Percentiles rank a stretch among this genome's conserved stretches.
Evolutionary conservation across 345 rosid species (phyloP).

Genomic region (Salix brachista): DNA sequence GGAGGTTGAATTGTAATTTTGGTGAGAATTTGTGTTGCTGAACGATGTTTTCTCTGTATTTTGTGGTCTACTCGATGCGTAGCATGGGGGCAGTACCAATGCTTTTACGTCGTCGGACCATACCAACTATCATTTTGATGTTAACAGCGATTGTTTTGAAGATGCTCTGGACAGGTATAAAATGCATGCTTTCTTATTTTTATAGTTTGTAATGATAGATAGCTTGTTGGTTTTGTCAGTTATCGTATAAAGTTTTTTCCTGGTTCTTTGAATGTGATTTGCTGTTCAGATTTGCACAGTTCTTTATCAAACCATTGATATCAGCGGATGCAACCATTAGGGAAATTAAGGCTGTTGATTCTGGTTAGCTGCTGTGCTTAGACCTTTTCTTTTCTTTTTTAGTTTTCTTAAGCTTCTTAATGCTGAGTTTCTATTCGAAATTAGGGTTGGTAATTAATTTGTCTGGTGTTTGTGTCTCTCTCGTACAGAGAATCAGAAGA

Average conservation of each 20-base stretch:
- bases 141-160: conserved; percentile 65
- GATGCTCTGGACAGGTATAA: conserved; percentile 86
- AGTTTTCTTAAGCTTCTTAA: background rate
- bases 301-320: conserved; percentile 88
- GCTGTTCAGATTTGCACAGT: conserved; percentile 68
- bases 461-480: conserved; percentile 9
- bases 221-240: conserved; percentile 7
- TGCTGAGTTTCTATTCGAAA: background rate
- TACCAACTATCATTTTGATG: conserved; percentile 72
- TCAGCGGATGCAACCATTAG: conserved; percentile 87
- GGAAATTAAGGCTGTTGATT: conserved; percentile 92
- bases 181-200: background rate
- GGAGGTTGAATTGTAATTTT: too few relatives aligned
- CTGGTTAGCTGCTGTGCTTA: conserved; percentile 47
- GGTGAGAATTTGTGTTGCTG: too few relatives aligned
- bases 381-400: background rate
- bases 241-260: conserved; percentile 4
- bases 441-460: background rate
- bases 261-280: conserved; percentile 21
- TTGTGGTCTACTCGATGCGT: conserved; percentile 13
- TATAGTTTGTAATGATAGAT: background rate
- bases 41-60: background rate
- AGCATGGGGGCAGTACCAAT: conserved; percentile 93
- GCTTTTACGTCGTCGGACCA: conserved; percentile 75
- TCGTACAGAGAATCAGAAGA: conserved; percentile 80